These are phyloP conservation scores for Herpotrichia juniperi DNA, from an alignment of 2,329 filamentous ascomycete genomes.

Conservation along the genomic window DNA sequence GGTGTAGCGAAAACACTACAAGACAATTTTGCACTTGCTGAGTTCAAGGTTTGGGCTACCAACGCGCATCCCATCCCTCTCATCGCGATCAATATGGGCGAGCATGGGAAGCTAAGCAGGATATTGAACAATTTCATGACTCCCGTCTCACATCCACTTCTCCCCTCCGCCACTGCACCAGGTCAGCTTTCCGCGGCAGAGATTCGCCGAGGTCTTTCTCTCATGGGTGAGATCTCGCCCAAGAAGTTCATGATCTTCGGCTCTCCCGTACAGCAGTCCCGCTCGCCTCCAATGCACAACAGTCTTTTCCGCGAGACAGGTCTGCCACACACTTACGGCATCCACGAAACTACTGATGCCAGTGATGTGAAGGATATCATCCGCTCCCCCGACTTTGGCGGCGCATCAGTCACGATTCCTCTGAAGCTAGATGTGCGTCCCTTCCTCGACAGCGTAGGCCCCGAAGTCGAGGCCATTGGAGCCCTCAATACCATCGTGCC, in stretches of 20 bases:
- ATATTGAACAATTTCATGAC: conserved; percentile 93
- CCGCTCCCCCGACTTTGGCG: conserved; percentile 77
- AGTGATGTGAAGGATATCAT: conserved; percentile 68
- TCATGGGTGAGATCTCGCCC: conserved; percentile 78
- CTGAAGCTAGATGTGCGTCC: conserved; percentile 88
- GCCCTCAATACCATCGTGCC: conserved; percentile 94
- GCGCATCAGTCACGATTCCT: conserved; percentile 94
- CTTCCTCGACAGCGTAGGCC: conserved; percentile 78
- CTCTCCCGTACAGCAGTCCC: conserved; percentile 79
- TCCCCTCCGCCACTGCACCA: conserved; percentile 93
- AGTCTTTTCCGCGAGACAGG: conserved; percentile 76
- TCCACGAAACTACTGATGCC: conserved; percentile 74
- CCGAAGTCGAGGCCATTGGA: conserved; percentile 81
- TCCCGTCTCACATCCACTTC: conserved; percentile 84
- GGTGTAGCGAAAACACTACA: conserved; percentile 76
- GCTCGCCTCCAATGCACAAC: conserved; percentile 91
- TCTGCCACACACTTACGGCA: conserved; percentile 81
- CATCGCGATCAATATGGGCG: conserved; percentile 96
- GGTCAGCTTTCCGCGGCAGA: conserved; percentile 91
- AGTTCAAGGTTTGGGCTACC: conserved; percentile 80
- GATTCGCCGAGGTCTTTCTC: conserved; percentile 77
- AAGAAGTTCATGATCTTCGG: conserved; percentile 89
- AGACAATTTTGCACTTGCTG: conserved; percentile 84
- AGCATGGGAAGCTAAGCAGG: conserved; percentile 83
- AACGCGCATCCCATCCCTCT: conserved; percentile 78